A percentile compares a stretch with the other conserved stretches of the same genome.
These are phyloP conservation scores for Hypericum perforatum DNA, from an alignment of 345 rosid genomes.

Conservation along the genomic window DNA sequence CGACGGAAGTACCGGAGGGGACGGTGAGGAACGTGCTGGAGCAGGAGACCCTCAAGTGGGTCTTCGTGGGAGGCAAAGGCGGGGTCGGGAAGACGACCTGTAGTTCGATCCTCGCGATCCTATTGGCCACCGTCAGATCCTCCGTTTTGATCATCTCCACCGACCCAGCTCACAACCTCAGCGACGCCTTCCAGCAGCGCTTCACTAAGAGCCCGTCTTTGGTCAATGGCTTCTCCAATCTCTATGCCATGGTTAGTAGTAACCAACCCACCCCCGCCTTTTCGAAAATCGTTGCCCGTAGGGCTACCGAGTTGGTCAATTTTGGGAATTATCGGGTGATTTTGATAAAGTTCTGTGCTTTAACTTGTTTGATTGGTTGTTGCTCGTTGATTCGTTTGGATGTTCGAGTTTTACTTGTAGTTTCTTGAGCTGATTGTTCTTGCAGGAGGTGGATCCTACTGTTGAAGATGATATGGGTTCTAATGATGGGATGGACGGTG, in stretches of 20 bases:
- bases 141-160: slow-evolving; percentile 97
- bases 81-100: slow-evolving; percentile 98
- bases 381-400: no score
- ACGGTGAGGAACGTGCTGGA: slow-evolving; percentile 67
- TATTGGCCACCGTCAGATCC: slow-evolving; percentile 67
- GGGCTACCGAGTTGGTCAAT: neutral
- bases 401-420: neutral
- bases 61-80: slow-evolving; percentile 97
- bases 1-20: slow-evolving; percentile 43
- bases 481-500: no score
- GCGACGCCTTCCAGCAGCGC: slow-evolving; percentile 96
- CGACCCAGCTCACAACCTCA: slow-evolving; percentile 99
- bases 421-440: neutral
- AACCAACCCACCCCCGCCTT: no score
- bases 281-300: neutral
- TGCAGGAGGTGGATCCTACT: slow-evolving; percentile 11
- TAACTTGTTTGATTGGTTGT: no score
- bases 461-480: no score
- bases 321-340: neutral
- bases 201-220: slow-evolving; percentile 82
- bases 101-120: slow-evolving; percentile 80
- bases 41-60: slow-evolving; percentile 90
- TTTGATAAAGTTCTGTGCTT: no score
- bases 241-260: slow-evolving; percentile 84
- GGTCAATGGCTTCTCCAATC: slow-evolving; percentile 85